Evolutionary conservation across 2,329 filamentous ascomycete species (phyloP), one percentile per base, ranked within the genome.

Genomic region (Aspergillus tanneri): DNA sequence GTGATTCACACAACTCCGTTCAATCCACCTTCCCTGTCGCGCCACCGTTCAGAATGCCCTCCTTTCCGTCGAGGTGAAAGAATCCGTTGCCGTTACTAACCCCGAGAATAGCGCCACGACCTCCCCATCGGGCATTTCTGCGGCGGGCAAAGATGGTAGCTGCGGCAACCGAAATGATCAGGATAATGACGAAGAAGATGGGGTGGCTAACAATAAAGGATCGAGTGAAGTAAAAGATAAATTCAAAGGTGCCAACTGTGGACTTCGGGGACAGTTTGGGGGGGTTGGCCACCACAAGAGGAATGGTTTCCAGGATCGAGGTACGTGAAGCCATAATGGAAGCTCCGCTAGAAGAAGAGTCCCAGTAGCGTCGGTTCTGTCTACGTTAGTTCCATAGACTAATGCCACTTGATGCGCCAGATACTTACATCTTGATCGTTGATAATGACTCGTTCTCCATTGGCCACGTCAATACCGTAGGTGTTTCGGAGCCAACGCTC

Each of bases 401-500:
- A 14, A 16, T 22, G 14, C 2, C 9, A 32, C n/a, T 27, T 22
- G 5, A 7, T 36, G 3, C 3, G 10, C 19, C 40, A 30, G 14
- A 16, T 19, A 78, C 88, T 86, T 77, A 95, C 90, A 69, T 95
- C 90, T 77, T 97, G 89, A 61, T 99, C 93, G 59, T 96, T 96
- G 72, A 99, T 93, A 50, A 99, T 87, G 46, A 99, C 88, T 54
- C 89, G 84, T 69, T 97, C 93, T 39, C 92, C 91, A 54, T 93
- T 85, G 52, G 77, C 78, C 24, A 93, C 85, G 60, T 95, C 88
- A 58, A 97, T 87, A 46, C 92, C 92, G 64, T 95, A 99, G 0
- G 92, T 96, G n/a, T 86, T 91, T 58, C 87, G 82, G 56, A 99
- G 83, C 93, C 93, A 99, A 53, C 92, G 83, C 71, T 97, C 91